Base-by-base conservation (phyloP, 1,284 basidiomycete genomes). In the Ceratobasidium sp. region DNA sequence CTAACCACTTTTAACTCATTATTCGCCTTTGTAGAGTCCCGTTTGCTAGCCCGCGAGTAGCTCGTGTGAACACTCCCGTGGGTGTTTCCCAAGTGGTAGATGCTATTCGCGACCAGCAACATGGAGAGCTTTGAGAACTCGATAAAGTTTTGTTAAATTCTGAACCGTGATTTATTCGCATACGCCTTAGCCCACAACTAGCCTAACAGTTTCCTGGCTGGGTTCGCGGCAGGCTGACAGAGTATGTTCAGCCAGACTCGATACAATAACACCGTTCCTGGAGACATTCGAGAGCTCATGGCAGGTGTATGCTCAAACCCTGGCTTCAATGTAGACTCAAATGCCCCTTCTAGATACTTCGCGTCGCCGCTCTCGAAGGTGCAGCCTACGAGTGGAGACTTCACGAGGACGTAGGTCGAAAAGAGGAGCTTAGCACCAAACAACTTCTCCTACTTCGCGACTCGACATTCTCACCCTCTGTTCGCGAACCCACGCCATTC, bases 351-450 rank as follows among this genome's bases (percentile, higher is more conserved):
- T 42, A 78, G 77, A 78, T 78, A 48, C 68, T 78, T 42, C 66
- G 77, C 9, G 61, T 73, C 54, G 77, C 67, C 28, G 77, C 68
- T 15, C 77, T 78, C 33, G 59, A 78, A 50, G 68, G 68, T 9
- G 77, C 77, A n/a, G 77, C 77, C 23, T 78, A 71, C 65, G 68
- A 78, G 23, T 78, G 77, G 77, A 71, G 57, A 23, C 65, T 61
- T 17, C 77, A 78, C 44, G 77, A 78, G 44, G 40, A 38, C 20
- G 68, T 64, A 23, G 77, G 68, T 2, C 3, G 77, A 42, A 26
- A 42, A n/a, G 77, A 68, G 40, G 77, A 69, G 6, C 57, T 78
- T 5, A 78, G 68, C 12, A 73, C 77, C n/a, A 69, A 46, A 62
- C 66, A 78, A 38, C 69, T 78, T 9, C 26, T 73, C 3, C 56